Evolutionary conservation across 345 rosid species (phyloP).

Genomic region (Arabidopsis suecica): DNA sequence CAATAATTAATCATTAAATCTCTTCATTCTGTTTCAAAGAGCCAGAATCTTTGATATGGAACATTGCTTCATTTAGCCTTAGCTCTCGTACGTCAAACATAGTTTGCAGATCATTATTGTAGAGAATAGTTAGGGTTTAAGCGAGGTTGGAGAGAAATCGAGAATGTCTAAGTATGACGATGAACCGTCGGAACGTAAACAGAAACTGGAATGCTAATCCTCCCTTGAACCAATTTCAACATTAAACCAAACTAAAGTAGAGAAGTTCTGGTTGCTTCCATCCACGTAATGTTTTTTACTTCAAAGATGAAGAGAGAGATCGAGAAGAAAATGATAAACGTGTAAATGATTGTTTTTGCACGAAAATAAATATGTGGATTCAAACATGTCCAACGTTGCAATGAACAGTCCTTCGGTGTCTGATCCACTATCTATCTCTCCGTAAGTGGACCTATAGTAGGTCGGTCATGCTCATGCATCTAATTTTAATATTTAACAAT

Average conservation of each 20-base stretch:
- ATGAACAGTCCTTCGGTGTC: constrained; percentile 20
- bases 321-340: not conserved
- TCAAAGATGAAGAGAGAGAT: not conserved
- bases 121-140: not conserved
- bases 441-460: constrained; percentile 29
- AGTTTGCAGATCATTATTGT: not conserved
- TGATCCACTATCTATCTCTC: constrained; percentile 29
- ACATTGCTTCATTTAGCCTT: not conserved
- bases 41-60: not conserved
- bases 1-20: too few species aligned
- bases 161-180: too few species aligned
- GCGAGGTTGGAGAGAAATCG: too few species aligned
- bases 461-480: constrained; percentile 36
- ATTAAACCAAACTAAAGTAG: not conserved
- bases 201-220: not conserved
- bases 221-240: too few species aligned
- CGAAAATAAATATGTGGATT: not conserved
- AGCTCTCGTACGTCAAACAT: not conserved
- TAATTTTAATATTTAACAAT: not conserved
- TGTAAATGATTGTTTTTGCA: constrained; percentile 39
- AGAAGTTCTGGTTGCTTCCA: not conserved
- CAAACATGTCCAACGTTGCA: constrained; percentile 34
- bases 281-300: not conserved
- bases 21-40: too few species aligned
- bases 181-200: too few species aligned